A percentile compares a stretch with the other conserved stretches of the same genome.
Conservation (phyloP, 2,329 filamentous ascomycete species). For the Penicillium olsonii region DNA sequence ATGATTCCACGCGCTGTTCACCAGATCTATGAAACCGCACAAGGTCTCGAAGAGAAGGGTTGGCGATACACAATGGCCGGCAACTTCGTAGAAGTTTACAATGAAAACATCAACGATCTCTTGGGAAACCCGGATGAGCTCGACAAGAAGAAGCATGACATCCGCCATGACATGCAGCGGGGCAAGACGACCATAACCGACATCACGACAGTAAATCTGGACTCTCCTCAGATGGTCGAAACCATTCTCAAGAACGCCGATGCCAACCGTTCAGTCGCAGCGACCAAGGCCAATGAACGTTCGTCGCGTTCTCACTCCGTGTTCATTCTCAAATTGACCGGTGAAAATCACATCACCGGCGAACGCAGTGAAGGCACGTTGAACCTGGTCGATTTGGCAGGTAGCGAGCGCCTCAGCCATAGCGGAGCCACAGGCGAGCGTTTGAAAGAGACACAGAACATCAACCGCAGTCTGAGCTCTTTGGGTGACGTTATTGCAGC, state of each 20-base stretch:
- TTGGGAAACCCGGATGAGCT: conserved; percentile 71
- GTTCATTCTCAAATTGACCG: conserved; percentile 76
- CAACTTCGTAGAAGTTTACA: conserved; percentile 96
- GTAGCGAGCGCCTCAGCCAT: conserved; percentile 86
- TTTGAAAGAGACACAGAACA: conserved; percentile 92
- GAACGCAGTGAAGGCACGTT: conserved; percentile 90
- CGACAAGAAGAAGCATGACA: conserved; percentile 81
- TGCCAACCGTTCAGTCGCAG: conserved; percentile 86
- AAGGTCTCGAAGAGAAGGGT: conserved; percentile 80
- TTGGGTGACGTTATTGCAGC: conserved; percentile 93
- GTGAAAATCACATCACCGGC: conserved; percentile 70
- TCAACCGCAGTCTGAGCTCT: conserved; percentile 92
- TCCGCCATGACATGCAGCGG: conserved; percentile 79
- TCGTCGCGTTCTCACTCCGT: conserved; percentile 94
- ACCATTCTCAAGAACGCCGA: conserved; percentile 77
- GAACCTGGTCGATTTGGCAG: conserved; percentile 93
- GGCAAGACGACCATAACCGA: conserved; percentile 83
- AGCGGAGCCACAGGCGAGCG: conserved; percentile 83
- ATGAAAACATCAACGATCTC: conserved; percentile 92
- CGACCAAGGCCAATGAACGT: conserved; percentile 95
- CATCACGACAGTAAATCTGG: conserved; percentile 72
- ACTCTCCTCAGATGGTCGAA: conserved; percentile 79
- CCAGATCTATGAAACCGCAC: conserved; percentile 90
- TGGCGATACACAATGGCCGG: conserved; percentile 96
- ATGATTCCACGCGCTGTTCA: conserved; percentile 94